A percentile compares a stretch with the other conserved stretches of the same genome.
These are phyloP conservation scores for Austroboletus niveus DNA, from an alignment of 1,284 basidiomycete genomes.

Conservation along the genomic window DNA sequence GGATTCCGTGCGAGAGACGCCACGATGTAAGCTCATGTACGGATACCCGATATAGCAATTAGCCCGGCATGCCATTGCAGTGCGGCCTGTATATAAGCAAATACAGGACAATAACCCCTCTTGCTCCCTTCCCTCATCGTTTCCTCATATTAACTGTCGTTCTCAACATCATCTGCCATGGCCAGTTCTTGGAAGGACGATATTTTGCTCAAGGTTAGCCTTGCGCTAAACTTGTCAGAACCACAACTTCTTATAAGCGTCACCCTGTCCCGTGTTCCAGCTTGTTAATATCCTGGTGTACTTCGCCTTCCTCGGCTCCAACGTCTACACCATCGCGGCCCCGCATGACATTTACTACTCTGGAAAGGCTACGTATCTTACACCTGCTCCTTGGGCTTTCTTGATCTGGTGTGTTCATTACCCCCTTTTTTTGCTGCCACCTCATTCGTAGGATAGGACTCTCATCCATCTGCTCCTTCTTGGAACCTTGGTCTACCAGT, in stretches of 20 bases:
- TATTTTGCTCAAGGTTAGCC: constrained; percentile 72
- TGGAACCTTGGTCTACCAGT: constrained; percentile 88
- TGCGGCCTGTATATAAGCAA: constrained; percentile 28
- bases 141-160: neutral
- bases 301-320: constrained; percentile 82
- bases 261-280: constrained; percentile 37
- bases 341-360: constrained; percentile 67
- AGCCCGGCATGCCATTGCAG: constrained; percentile 19
- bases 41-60: constrained; percentile 12
- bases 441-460: constrained; percentile 48
- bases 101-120: constrained; percentile 10
- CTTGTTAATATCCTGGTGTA: constrained; percentile 80
- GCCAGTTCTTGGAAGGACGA: constrained; percentile 68
- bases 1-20: neutral
- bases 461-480: constrained; percentile 85
- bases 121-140: constrained; percentile 13
- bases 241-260: neutral
- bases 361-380: constrained; percentile 84
- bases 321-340: constrained; percentile 80
- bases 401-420: constrained; percentile 62
- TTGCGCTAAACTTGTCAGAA: neutral
- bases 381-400: constrained; percentile 87
- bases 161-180: constrained; percentile 40
- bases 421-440: constrained; percentile 8
- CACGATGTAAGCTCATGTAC: too few species aligned